Evolutionary conservation across 1,284 basidiomycete species (phyloP), one percentile per base, ranked within the genome.

Genomic region (Heterobasidion parviporum): DNA sequence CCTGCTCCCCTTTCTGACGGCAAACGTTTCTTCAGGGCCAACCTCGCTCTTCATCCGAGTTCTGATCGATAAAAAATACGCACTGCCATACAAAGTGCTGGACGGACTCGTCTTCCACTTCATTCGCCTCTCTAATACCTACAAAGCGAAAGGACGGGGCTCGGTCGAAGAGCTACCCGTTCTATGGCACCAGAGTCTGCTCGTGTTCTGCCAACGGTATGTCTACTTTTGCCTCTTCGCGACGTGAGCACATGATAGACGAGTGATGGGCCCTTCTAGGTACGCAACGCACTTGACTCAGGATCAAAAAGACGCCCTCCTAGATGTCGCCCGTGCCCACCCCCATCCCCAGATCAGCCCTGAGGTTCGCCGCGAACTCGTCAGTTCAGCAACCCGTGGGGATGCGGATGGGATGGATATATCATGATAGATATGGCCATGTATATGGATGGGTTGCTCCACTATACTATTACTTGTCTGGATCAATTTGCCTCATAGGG

Each of bases 101-200:
- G 97, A 99, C 67, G 90, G 92, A 3, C 82, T 99, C 56, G 94
- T 99, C 14, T 98, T 97, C 78, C 97, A 99, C 74, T 99, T 95
- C 69, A 91, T 99, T 64, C 87, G 94, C 41, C 86, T 98, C 55
- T 92, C 92, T 6, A 94, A 94, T 69, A 87, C 87, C n/a, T 89
- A 92, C 69, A 89, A 89, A 68, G 83, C 84, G 35, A 78, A 77
- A 59, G 75, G 72, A 33, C 75, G 80, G 43, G 83, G 80, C n/a
- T 48, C 46, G 16, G 18, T 16, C 6, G 85, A 87, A 57, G 86
- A 87, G 68, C 78, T 97, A 56, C 97, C 97, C 7, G 97, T 99
- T 10, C 77, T 99, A 12, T 99, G 97, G 97, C 94, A 99, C 69
- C 97, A 99, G 73, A 93, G 91, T 68, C 77, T 99, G 58, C 79